Evolutionary conservation across 139 green algal genomes (phyloP).

Genomic region (Chloropicon primus): DNA sequence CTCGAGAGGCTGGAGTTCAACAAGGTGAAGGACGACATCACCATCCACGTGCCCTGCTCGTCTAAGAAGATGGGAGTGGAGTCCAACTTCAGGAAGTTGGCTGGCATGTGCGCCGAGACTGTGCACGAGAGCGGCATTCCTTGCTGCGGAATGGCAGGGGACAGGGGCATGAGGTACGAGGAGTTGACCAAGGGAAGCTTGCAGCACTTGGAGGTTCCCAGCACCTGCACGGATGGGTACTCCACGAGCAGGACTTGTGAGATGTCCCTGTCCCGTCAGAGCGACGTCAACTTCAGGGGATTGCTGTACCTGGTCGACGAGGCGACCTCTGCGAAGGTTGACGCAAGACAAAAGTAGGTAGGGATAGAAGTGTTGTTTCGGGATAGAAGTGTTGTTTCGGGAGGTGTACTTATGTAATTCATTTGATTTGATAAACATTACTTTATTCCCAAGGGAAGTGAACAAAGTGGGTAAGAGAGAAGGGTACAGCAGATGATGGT

Average conservation of each 20-base stretch:
- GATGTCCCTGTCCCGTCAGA: constrained; percentile 82
- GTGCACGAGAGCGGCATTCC: constrained; percentile 64
- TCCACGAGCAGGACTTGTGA: constrained; percentile 85
- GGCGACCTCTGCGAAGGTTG: constrained; percentile 69
- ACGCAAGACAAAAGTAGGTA: too few species aligned
- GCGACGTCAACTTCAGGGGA: constrained; percentile 78
- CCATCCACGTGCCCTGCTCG: constrained; percentile 89
- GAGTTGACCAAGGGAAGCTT: constrained; percentile 74
- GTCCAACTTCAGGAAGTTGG: constrained; percentile 69
- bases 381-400: too few species aligned
- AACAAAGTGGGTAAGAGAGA: too few species aligned
- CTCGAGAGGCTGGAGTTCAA: constrained; percentile 87
- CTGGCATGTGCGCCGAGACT: constrained; percentile 61
- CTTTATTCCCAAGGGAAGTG: too few species aligned
- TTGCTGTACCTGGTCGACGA: constrained; percentile 89
- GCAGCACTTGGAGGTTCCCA: constrained; percentile 52
- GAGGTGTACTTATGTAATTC: too few species aligned
- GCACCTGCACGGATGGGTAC: constrained; percentile 77
- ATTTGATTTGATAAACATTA: too few species aligned
- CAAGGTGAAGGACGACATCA: constrained; percentile 60
- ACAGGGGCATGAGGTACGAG: constrained; percentile 85
- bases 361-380: too few species aligned
- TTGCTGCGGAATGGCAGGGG: constrained; percentile 93
- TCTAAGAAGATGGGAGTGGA: constrained; percentile 97
- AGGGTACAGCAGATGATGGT: too few species aligned